These are phyloP conservation scores for Suhomyces terraborum DNA, from an alignment of 1,139 yeast genomes.

Conservation along the genomic window DNA sequence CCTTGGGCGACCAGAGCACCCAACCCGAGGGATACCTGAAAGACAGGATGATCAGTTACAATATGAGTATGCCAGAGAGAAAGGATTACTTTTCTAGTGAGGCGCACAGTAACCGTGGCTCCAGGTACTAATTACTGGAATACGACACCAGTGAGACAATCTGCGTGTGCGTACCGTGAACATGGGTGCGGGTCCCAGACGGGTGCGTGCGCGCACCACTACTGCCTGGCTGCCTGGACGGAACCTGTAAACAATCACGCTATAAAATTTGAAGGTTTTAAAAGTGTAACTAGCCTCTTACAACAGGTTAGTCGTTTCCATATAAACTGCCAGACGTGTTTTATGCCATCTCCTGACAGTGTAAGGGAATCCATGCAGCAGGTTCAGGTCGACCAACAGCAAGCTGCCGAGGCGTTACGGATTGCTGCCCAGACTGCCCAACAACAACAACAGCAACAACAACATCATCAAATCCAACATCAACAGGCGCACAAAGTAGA, in stretches of 20 bases:
- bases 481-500: constrained; percentile 11
- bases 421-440: constrained; percentile 16
- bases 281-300: constrained; percentile 12
- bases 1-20: constrained; percentile 3
- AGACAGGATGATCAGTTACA: constrained; percentile 16
- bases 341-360: constrained; percentile 13
- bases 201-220: neutral
- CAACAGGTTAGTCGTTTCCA: constrained; percentile 16
- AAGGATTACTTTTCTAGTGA: constrained; percentile 19
- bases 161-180: too few species aligned
- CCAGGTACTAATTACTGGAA: constrained; percentile 3
- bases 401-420: constrained; percentile 17
- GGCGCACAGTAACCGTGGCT: constrained; percentile 3
- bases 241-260: constrained; percentile 13
- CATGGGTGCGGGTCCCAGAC: too few species aligned
- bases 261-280: constrained; percentile 12
- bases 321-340: constrained; percentile 9
- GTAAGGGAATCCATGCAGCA: constrained; percentile 12
- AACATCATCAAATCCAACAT: constrained; percentile 11
- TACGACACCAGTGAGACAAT: too few species aligned
- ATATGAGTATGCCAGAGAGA: constrained; percentile 14
- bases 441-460: constrained; percentile 13
- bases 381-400: constrained; percentile 16
- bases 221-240: too few species aligned
- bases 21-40: constrained; percentile 6